Percentiles rank a stretch among this genome's conserved stretches.
phyloP scores from a whole-genome alignment of 192 early-diverging fungal species.

The Coemansia sp. region DNA sequence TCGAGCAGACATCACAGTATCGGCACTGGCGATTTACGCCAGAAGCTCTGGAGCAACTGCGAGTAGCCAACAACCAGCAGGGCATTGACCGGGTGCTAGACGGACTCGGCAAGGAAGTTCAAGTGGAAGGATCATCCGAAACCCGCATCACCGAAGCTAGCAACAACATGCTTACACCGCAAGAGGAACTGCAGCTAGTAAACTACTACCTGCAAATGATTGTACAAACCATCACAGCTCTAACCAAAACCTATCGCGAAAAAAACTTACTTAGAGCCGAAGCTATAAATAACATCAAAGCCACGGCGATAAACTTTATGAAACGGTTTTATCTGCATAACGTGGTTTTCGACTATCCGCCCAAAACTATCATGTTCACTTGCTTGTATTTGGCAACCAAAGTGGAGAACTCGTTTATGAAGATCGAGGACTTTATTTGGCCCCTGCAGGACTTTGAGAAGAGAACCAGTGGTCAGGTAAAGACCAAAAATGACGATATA shows the following conservation, averaged over 20 bases:
- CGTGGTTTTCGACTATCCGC: conserved; percentile 77
- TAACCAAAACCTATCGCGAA: conserved; percentile 20
- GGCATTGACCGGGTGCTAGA: conserved; percentile 59
- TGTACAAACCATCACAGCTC: conserved; percentile 23
- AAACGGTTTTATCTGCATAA: conserved; percentile 81
- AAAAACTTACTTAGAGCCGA: conserved; percentile 28
- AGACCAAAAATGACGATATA: conserved; percentile 54
- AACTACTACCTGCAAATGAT: conserved; percentile 45
- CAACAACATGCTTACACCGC: conserved; percentile 40
- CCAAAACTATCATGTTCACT: conserved; percentile 73
- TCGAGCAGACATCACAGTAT: conserved; percentile 71
- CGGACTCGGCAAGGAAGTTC: conserved; percentile 58
- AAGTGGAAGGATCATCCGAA: conserved; percentile 21
- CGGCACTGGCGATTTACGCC: conserved; percentile 70
- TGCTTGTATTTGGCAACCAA: conserved; percentile 77
- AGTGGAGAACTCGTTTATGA: conserved; percentile 67
- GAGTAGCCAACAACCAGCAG: conserved; percentile 56
- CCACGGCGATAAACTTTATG: conserved; percentile 76
- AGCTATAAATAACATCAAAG: conserved; percentile 52
- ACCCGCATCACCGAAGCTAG: conserved; percentile 40
- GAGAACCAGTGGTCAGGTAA: conserved; percentile 41
- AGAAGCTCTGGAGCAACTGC: conserved; percentile 55
- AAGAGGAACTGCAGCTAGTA: conserved; percentile 45
- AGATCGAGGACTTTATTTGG: conserved; percentile 68
- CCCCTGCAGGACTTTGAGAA: conserved; percentile 29